Conservation (phyloP, 192 early-diverging fungal species). For the Spizellomyces punctatus region DNA sequence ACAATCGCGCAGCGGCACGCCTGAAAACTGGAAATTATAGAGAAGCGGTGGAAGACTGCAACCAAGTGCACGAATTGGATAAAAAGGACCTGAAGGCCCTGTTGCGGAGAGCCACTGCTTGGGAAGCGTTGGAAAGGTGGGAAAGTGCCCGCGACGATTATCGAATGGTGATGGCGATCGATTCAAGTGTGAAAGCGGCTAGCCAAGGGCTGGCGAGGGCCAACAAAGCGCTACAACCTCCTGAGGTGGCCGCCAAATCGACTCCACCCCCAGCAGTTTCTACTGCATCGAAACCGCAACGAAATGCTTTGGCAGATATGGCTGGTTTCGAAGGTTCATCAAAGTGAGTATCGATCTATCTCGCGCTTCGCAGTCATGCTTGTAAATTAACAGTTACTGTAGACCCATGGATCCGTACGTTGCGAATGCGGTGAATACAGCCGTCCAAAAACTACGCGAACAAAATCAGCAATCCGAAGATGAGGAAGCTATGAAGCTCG, state of each 20-base stretch:
- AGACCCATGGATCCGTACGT: constrained; percentile 6
- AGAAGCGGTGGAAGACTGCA: constrained; percentile 73
- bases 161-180: constrained; percentile 37
- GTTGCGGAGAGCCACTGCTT: constrained; percentile 75
- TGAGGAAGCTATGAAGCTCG: constrained; percentile 78
- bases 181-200: constrained; percentile 40
- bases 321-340: background rate
- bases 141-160: constrained; percentile 61
- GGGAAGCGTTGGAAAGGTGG: constrained; percentile 84
- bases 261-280: background rate
- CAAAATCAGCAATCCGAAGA: constrained; percentile 67
- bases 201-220: constrained; percentile 59
- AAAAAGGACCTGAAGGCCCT: constrained; percentile 77
- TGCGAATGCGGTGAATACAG: constrained; percentile 44
- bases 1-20: constrained; percentile 82
- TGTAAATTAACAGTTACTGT: too few species aligned
- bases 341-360: too few species aligned
- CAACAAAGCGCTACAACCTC: constrained; percentile 45
- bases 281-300: background rate
- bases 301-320: background rate
- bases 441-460: constrained; percentile 75
- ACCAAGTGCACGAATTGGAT: constrained; percentile 42
- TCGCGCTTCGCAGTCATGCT: too few species aligned
- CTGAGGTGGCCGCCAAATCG: background rate
- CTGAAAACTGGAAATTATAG: constrained; percentile 84